These are phyloP conservation scores for Elongisporangium undulatum DNA, from an alignment of 352 stramenopile species.

Conservation along the genomic window DNA sequence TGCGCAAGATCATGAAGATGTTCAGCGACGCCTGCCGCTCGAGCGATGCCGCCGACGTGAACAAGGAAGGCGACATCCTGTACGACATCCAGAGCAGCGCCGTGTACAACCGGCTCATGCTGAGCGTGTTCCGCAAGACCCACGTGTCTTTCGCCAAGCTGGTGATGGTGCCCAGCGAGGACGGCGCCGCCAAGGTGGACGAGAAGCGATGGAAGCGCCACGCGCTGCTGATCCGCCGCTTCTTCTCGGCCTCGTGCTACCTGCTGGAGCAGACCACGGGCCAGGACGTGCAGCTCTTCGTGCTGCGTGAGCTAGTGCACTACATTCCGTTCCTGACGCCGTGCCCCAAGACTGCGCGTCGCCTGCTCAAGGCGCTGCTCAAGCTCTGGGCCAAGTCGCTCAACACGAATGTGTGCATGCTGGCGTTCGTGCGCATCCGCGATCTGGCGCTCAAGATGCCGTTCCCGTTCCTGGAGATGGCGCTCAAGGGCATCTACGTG, in stretches of 20 bases:
- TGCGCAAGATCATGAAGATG: slow-evolving; percentile 91
- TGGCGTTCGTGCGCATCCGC: slow-evolving; percentile 95
- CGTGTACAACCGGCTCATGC: slow-evolving; percentile 95
- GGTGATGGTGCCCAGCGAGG: slow-evolving; percentile 38
- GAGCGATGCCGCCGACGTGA: slow-evolving; percentile 76
- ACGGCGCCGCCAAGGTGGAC: slow-evolving; percentile 40
- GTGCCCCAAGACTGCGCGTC: slow-evolving; percentile 58
- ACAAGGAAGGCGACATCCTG: slow-evolving; percentile 66
- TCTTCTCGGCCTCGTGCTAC: slow-evolving; percentile 91
- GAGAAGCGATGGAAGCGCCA: slow-evolving; percentile 82
- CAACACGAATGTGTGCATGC: slow-evolving; percentile 80
- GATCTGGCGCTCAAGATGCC: slow-evolving; percentile 93
- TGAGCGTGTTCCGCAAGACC: slow-evolving; percentile 88
- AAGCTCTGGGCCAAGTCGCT: slow-evolving; percentile 85
- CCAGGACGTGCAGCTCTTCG: slow-evolving; percentile 76
- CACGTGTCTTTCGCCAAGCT: slow-evolving; percentile 86
- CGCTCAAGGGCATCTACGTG: slow-evolving; percentile 95
- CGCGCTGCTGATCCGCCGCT: slow-evolving; percentile 84
- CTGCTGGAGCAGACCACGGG: slow-evolving; percentile 86
- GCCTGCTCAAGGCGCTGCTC: slow-evolving; percentile 79
- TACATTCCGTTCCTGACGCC: slow-evolving; percentile 73
- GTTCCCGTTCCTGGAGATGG: slow-evolving; percentile 96
- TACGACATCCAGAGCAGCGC: slow-evolving; percentile 92
- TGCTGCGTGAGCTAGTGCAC: slow-evolving; percentile 73
- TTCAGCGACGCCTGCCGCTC: slow-evolving; percentile 94